Evolutionary conservation across 2,329 filamentous ascomycete species (phyloP).

Genomic region (Alternaria sp.): DNA sequence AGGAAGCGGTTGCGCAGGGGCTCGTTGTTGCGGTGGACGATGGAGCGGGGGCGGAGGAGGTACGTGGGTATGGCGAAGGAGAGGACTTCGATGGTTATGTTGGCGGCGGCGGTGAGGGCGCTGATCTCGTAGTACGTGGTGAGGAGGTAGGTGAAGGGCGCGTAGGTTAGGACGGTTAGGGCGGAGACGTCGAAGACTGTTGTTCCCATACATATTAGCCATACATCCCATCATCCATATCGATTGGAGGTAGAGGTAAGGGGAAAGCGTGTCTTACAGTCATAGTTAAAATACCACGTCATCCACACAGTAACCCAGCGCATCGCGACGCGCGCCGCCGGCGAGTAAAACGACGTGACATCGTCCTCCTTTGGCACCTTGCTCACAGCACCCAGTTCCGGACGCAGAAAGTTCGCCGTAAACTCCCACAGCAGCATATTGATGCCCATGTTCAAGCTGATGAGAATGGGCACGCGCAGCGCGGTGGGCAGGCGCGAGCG

Average conservation of each 20-base stretch:
- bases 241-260: too few species aligned
- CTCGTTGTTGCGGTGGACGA: conserved; percentile 65
- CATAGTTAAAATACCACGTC: conserved; percentile 76
- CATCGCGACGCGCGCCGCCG: conserved; percentile 61
- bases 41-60: conserved; percentile 72
- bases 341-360: conserved; percentile 56
- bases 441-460: conserved; percentile 65
- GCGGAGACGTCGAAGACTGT: conserved; percentile 51
- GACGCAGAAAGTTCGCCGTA: conserved; percentile 64
- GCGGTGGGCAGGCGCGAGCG: conserved; percentile 43
- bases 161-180: conserved; percentile 69
- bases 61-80: conserved; percentile 76
- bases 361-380: conserved; percentile 65
- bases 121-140: conserved; percentile 77
- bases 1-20: conserved; percentile 52
- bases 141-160: conserved; percentile 78
- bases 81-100: conserved; percentile 70
- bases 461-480: conserved; percentile 52
- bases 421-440: conserved; percentile 70
- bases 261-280: conserved; percentile 60
- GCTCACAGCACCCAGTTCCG: conserved; percentile 71
- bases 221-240: not conserved
- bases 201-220: conserved; percentile 1
- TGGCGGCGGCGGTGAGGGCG: conserved; percentile 64
- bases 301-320: conserved; percentile 71